These are phyloP conservation scores for Capsella bursapastoris DNA, from an alignment of 345 rosid species.

Conservation along the genomic window DNA sequence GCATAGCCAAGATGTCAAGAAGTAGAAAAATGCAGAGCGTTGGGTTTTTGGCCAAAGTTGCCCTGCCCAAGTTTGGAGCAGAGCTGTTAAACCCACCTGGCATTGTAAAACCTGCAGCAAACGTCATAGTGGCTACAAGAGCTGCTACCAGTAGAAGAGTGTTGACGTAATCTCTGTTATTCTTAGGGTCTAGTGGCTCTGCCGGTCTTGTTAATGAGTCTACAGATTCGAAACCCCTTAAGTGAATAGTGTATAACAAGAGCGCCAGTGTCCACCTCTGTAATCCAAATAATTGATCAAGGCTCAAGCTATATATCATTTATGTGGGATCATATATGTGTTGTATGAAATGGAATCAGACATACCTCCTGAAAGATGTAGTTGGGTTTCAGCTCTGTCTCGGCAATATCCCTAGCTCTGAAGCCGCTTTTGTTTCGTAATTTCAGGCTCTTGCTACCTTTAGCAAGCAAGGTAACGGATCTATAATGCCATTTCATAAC, in stretches of 20 bases:
- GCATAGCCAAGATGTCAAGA: slow-evolving; percentile 20
- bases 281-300: too few species aligned
- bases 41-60: background rate
- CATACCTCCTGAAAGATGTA: background rate
- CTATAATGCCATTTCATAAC: background rate
- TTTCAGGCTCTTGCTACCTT: background rate
- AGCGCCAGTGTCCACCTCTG: background rate
- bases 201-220: background rate
- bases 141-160: slow-evolving; percentile 20
- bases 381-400: background rate
- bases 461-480: background rate
- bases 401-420: background rate
- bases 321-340: too few species aligned
- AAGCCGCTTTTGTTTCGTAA: background rate
- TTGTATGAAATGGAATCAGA: too few species aligned
- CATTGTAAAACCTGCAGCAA: slow-evolving; percentile 23
- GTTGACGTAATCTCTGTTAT: slow-evolving; percentile 1
- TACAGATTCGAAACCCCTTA: background rate
- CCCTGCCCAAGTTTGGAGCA: slow-evolving; percentile 9
- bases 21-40: background rate
- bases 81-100: slow-evolving; percentile 30
- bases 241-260: background rate
- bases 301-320: too few species aligned
- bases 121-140: slow-evolving; percentile 27
- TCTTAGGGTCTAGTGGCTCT: background rate